Conservation (phyloP, 2,329 filamentous ascomycete species). For the Cladophialophora yegresii region DNA sequence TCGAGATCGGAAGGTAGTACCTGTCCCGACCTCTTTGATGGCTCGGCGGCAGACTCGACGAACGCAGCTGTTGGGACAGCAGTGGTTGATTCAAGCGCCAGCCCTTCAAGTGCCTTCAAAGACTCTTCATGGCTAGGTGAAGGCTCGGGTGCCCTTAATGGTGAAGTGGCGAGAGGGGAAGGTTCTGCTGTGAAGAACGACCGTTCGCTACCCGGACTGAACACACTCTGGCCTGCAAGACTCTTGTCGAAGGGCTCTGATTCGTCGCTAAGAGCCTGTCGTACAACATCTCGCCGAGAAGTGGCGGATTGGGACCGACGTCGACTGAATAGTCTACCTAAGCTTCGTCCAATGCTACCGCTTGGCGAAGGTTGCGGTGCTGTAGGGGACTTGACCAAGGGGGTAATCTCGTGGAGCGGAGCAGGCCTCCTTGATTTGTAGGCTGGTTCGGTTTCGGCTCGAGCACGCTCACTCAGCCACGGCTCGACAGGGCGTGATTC, state of each 20-base stretch:
- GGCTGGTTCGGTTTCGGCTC: constrained; percentile 26
- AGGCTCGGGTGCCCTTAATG: constrained; percentile 12
- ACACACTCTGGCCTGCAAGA: constrained; percentile 6
- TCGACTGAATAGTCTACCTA: constrained; percentile 32
- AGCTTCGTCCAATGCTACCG: constrained; percentile 22
- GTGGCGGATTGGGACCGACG: constrained; percentile 30
- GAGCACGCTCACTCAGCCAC: constrained; percentile 11
- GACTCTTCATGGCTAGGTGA: constrained; percentile 26
- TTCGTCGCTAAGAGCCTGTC: constrained; percentile 33
- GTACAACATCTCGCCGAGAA: constrained; percentile 24
- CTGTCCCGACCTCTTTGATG: constrained; percentile 7
- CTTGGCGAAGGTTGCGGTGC: constrained; percentile 26
- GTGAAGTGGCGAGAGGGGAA: constrained; percentile 19
- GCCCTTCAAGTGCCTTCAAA: constrained; percentile 24
- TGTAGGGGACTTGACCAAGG: constrained; percentile 19
- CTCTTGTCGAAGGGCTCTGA: constrained; percentile 23
- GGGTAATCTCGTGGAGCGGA: constrained; percentile 21
- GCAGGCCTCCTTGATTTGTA: constrained; percentile 35
- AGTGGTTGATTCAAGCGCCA: constrained; percentile 5
- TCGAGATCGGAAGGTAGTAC: neutral
- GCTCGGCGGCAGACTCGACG: constrained; percentile 13
- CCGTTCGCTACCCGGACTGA: constrained; percentile 23
- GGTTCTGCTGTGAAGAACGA: constrained; percentile 27
- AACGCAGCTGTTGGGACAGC: constrained; percentile 17
- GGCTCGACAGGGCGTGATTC: neutral